Base-by-base conservation (phyloP, 2,329 filamentous ascomycete species). In the Penicillium sp. region DNA sequence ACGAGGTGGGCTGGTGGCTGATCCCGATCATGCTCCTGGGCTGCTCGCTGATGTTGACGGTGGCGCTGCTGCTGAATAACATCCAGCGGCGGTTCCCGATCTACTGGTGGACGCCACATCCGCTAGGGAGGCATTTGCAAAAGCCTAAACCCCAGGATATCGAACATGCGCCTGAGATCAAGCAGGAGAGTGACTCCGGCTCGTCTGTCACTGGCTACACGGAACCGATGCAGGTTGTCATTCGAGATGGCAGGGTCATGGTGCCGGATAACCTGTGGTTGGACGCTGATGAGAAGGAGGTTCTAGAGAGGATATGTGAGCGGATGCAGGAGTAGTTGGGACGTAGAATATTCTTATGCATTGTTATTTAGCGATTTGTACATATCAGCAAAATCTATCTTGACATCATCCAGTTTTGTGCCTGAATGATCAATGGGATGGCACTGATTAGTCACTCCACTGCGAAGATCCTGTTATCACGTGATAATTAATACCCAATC, bases 41-140 rank as follows among this genome's bases (percentile, higher is more conserved):
- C 4, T 84, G 82, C 52, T 71, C 74, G 0, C 73, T 92, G 52
- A 90, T 92, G 85, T 76, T 90, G 31, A 76, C 67, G 1, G 83
- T 86, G 1, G 90, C 89, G 0, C 76, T 91, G 54, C 31, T 91
- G 6, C 69, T 91, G 62, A 91, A 92, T 70, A 93, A 93, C 64
- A 77, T 91, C 2, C 85, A 90, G 71, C 81, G 88, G 8, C 81
- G 82, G 19, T 92, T 86, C 64, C 90, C 90, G 0, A 66, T 85
- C 2, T 92, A 91, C 72, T 93, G 90, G 90, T 91, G 78, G 78
- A 79, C 77, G 1, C 69, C 77, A 11, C 70, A 73, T 26, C 66
- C 70, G 26, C 66, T 80, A 1, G 59, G 66, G 0, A 56, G 50
- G 9, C 45, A 50, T 1, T 58, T 66, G 0, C 26, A 26, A 26